Conservation (phyloP, 495 filamentous ascomycete genomes). For the Annulohypoxylon maeteangense region DNA sequence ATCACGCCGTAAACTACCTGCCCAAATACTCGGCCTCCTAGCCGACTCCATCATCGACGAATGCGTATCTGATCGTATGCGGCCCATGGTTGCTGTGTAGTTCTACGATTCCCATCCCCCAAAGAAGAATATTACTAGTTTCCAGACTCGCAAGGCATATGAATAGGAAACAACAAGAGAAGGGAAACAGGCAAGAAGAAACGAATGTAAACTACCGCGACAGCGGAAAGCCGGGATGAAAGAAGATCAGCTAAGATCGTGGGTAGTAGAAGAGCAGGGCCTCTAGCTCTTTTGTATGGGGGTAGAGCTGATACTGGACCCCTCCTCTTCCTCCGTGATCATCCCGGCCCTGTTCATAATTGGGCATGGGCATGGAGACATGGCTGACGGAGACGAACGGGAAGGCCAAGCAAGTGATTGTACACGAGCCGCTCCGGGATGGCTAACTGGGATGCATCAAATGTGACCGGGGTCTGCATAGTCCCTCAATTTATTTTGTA, state of each 20-base stretch:
- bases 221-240: conserved; percentile 39
- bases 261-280: conserved; percentile 26
- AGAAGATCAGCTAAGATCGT: conserved; percentile 38
- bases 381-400: conserved; percentile 21
- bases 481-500: conserved; percentile 32
- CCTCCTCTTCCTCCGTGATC: conserved; percentile 35
- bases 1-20: conserved; percentile 40
- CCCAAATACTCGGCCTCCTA: conserved; percentile 40
- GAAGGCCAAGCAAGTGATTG: conserved; percentile 37
- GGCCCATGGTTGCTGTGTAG: conserved; percentile 28
- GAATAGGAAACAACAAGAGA: conserved; percentile 26
- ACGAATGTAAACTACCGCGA: conserved; percentile 39
- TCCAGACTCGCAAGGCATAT: conserved; percentile 28
- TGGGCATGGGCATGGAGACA: conserved; percentile 18
- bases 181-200: conserved; percentile 38
- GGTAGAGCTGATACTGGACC: conserved; percentile 18
- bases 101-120: conserved; percentile 31
- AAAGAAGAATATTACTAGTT: conserved; percentile 17
- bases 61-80: conserved; percentile 40
- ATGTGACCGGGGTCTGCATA: conserved; percentile 38
- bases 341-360: conserved; percentile 27
- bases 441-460: conserved; percentile 27
- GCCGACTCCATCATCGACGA: conserved; percentile 30
- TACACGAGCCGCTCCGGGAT: conserved; percentile 42
- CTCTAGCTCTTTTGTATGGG: conserved; percentile 40